Evolutionary conservation across 2,329 filamentous ascomycete species (phyloP).

Genomic region (Elsinoe fawcettii): DNA sequence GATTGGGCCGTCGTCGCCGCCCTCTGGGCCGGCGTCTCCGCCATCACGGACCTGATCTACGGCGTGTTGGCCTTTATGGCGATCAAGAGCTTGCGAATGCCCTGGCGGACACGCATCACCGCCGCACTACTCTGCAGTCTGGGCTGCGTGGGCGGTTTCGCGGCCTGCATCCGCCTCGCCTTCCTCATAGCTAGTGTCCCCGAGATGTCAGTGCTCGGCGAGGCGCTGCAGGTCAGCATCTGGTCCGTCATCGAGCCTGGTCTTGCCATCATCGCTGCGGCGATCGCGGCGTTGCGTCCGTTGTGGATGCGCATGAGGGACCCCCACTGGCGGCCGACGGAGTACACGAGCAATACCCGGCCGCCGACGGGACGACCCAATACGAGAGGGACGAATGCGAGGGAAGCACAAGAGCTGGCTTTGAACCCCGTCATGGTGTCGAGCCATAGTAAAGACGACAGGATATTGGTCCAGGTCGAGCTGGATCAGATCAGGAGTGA

Average conservation of each 20-base stretch:
- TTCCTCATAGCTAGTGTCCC: conserved; percentile 1
- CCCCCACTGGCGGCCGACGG: neutral
- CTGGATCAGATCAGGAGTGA: neutral
- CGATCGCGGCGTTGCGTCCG: conserved; percentile 28
- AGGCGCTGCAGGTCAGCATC: conserved; percentile 23
- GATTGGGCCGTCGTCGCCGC: conserved; percentile 7
- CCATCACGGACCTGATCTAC: conserved; percentile 10
- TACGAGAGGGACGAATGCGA: neutral
- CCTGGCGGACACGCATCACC: neutral
- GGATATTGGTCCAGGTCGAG: conserved; percentile 3
- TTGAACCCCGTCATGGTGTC: neutral
- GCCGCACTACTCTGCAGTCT: neutral
- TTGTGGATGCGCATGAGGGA: conserved; percentile 19
- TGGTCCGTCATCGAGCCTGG: conserved; percentile 30
- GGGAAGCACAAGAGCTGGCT: too few relatives aligned
- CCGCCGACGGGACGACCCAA: neutral
- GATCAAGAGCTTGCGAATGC: conserved; percentile 5
- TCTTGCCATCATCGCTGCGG: conserved; percentile 30
- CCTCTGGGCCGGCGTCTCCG: neutral
- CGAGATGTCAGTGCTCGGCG: conserved; percentile 21
- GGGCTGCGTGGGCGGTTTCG: conserved; percentile 4
- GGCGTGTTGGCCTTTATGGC: conserved; percentile 2
- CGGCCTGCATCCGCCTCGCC: neutral
- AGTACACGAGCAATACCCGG: neutral
- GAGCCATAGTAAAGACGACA: neutral